phyloP scores from a whole-genome alignment of 73 alveolate genomes.

The Tetrahymena borealis region DNA sequence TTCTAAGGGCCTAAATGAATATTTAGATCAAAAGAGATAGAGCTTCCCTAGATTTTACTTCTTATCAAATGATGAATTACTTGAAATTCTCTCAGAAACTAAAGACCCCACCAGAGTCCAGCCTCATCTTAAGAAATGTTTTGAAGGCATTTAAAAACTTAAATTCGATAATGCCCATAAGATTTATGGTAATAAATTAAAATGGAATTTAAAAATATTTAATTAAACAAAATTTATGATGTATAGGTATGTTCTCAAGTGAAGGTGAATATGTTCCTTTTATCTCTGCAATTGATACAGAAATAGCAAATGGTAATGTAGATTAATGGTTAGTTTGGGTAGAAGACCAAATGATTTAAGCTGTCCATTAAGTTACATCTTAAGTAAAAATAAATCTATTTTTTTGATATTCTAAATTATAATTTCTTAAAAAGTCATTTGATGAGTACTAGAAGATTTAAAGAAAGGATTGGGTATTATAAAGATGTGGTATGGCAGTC shows the following conservation, averaged over 20 bases:
- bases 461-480: slow-evolving; percentile 84
- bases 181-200: slow-evolving; percentile 14
- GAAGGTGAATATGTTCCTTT: slow-evolving; percentile 81
- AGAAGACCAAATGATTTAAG: slow-evolving; percentile 78
- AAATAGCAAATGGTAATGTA: slow-evolving; percentile 91
- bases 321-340: slow-evolving; percentile 92
- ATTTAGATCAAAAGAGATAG: slow-evolving; percentile 90
- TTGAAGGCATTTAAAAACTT: slow-evolving; percentile 86
- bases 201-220: neutral
- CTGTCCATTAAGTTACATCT: slow-evolving; percentile 70
- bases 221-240: neutral
- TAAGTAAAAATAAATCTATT: slow-evolving; percentile 16
- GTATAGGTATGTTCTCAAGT: slow-evolving; percentile 64
- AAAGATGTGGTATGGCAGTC: slow-evolving; percentile 94
- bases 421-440: too few species aligned
- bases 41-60: slow-evolving; percentile 93
- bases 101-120: slow-evolving; percentile 86
- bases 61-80: slow-evolving; percentile 90
- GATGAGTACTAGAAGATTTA: slow-evolving; percentile 25
- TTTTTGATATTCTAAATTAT: too few species aligned
- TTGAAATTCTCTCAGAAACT: slow-evolving; percentile 87
- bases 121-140: slow-evolving; percentile 88
- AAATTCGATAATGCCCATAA: slow-evolving; percentile 67
- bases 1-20: slow-evolving; percentile 72
- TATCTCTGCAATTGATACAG: slow-evolving; percentile 56